Percentiles rank a stretch among this genome's conserved stretches.
phyloP scores from a whole-genome alignment of 129 eudicot species.

The Silybum marianum region DNA sequence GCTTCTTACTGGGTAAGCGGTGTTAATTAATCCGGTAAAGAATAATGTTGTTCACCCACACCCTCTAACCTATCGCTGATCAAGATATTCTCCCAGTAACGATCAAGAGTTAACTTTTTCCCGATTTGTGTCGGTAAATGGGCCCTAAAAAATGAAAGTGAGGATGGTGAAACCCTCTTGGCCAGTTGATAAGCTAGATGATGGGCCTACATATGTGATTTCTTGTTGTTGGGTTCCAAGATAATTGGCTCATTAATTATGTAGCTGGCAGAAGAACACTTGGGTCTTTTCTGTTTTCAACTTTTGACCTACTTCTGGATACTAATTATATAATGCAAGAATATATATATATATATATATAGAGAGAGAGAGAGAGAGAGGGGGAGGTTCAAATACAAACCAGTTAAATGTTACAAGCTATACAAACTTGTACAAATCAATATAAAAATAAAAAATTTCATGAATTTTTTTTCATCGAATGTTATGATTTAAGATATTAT shows the following conservation, averaged over 20 bases:
- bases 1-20: background rate
- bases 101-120: background rate
- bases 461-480: no score
- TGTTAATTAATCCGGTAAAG: background rate
- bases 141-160: background rate
- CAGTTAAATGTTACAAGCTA: no score
- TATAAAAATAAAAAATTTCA: no score
- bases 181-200: constrained; percentile 3
- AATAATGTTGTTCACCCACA: background rate
- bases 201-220: background rate
- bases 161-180: constrained; percentile 5
- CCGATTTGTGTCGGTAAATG: background rate
- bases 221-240: constrained; percentile 1
- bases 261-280: constrained; percentile 10
- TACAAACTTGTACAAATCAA: no score
- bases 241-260: background rate
- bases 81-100: background rate
- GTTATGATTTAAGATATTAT: no score
- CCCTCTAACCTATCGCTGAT: background rate
- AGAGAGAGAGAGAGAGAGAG: no score
- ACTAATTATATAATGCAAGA: background rate
- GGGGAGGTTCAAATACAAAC: no score
- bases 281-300: background rate
- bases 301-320: background rate
- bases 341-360: no score